A percentile compares a stretch with the other conserved stretches of the same genome.
These are phyloP conservation scores for Allium cepa DNA, from an alignment of 106 monocot species.

Conservation along the genomic window DNA sequence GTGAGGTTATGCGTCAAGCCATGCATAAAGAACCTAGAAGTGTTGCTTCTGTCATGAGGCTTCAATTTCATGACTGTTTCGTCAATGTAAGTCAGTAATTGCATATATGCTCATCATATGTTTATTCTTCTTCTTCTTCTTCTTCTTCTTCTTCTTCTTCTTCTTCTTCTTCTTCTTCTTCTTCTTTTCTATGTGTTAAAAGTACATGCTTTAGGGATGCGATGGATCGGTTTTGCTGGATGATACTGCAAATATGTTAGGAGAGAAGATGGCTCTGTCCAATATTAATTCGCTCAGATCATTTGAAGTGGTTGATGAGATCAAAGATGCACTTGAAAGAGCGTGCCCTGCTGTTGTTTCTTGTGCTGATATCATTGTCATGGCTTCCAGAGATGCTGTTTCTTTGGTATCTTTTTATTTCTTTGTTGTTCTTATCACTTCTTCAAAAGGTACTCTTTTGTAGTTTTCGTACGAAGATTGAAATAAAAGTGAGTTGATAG, in stretches of 20 bases:
- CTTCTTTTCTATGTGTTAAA: neutral
- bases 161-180: too few species aligned
- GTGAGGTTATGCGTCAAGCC: constrained; percentile 35
- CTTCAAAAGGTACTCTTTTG: neutral
- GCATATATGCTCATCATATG: neutral
- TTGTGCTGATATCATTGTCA: constrained; percentile 83
- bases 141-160: neutral
- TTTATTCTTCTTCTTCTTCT: too few species aligned
- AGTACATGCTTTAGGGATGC: constrained; percentile 42
- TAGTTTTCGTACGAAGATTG: too few species aligned
- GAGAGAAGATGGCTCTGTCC: constrained; percentile 73
- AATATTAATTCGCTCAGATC: constrained; percentile 81
- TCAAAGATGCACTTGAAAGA: constrained; percentile 55
- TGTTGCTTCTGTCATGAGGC: constrained; percentile 79
- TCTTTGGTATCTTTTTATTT: constrained; percentile 34
- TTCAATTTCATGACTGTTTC: constrained; percentile 91
- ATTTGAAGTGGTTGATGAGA: constrained; percentile 78
- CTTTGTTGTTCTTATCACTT: neutral
- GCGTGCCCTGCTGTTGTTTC: constrained; percentile 76
- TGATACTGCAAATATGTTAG: constrained; percentile 53
- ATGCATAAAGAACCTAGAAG: constrained; percentile 55
- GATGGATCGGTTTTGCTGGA: constrained; percentile 79
- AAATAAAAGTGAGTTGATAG: neutral
- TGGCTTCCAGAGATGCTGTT: constrained; percentile 86
- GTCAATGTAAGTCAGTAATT: constrained; percentile 40